Evolutionary conservation across 2,329 filamentous ascomycete species (phyloP).

Genomic region (Geosmithia putterillii): DNA sequence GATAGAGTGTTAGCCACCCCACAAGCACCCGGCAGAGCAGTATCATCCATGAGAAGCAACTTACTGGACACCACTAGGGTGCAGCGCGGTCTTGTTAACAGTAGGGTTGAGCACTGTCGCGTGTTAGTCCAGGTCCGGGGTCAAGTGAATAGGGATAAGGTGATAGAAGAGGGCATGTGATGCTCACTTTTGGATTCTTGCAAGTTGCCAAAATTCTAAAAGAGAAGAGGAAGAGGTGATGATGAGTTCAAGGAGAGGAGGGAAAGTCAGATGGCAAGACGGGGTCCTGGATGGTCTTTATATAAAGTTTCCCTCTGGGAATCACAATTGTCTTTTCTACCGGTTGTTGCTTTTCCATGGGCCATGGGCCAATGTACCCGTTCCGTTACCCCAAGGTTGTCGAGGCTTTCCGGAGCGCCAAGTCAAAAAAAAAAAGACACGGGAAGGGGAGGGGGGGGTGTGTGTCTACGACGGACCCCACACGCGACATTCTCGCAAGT

Average conservation of each 20-base stretch:
- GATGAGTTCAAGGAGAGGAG: background rate
- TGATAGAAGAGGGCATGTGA: background rate
- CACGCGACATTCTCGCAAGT: too few relatives aligned
- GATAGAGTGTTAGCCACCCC: background rate
- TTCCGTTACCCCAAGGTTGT: too few relatives aligned
- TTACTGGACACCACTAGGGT: constrained; percentile 83
- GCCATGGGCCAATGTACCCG: too few relatives aligned
- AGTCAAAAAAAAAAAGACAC: too few relatives aligned
- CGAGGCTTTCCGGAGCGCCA: too few relatives aligned
- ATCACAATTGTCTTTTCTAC: too few relatives aligned
- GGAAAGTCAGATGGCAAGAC: constrained; percentile 19
- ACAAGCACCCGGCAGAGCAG: background rate
- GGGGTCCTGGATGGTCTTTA: constrained; percentile 29
- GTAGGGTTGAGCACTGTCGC: constrained; percentile 16
- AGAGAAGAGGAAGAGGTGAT: constrained; percentile 15
- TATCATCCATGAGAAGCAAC: constrained; percentile 28
- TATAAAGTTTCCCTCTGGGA: constrained; percentile 12
- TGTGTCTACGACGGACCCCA: too few relatives aligned
- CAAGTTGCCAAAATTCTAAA: constrained; percentile 23
- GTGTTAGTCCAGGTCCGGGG: background rate
- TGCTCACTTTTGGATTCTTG: constrained; percentile 28
- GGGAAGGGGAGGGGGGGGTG: too few relatives aligned
- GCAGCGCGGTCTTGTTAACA: constrained; percentile 86
- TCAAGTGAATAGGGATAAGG: too few relatives aligned
- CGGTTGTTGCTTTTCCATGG: too few relatives aligned